phyloP scores from a whole-genome alignment of 371 early-diverging fungal genomes.

The Mucor ambiguus region DNA sequence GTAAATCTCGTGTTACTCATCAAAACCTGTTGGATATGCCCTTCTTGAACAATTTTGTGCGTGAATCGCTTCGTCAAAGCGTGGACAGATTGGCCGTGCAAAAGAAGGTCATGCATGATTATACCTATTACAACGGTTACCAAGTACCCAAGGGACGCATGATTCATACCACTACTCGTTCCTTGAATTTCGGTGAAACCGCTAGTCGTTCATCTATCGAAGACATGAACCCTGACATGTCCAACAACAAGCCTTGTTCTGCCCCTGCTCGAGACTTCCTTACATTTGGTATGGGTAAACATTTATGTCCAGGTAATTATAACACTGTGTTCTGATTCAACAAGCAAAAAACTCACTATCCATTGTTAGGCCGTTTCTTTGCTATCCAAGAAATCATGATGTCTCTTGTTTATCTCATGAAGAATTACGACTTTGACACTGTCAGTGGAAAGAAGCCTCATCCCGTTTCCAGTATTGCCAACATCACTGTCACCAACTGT shows the following conservation, averaged over 20 bases:
- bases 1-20: conserved; percentile 23
- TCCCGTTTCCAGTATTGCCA: conserved; percentile 25
- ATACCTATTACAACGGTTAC: conserved; percentile 42
- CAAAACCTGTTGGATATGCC: conserved; percentile 33
- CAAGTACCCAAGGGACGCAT: conserved; percentile 37
- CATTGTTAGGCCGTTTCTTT: conserved; percentile 47
- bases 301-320: conserved; percentile 32
- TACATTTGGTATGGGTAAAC: conserved; percentile 41
- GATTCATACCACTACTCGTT: conserved; percentile 28
- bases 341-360: not conserved
- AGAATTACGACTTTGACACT: conserved; percentile 27
- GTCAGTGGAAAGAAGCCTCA: conserved; percentile 22
- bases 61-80: conserved; percentile 39
- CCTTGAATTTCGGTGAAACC: conserved; percentile 33
- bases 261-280: conserved; percentile 32
- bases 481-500: conserved; percentile 13
- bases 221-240: conserved; percentile 32
- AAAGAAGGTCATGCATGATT: conserved; percentile 32
- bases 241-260: conserved; percentile 21
- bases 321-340: not conserved
- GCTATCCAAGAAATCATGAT: conserved; percentile 54
- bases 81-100: conserved; percentile 32
- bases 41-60: conserved; percentile 36
- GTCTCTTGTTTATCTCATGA: conserved; percentile 26
- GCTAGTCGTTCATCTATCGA: conserved; percentile 13